Base-by-base conservation (phyloP, 306 rosid species). In the Cercis canadensis region DNA sequence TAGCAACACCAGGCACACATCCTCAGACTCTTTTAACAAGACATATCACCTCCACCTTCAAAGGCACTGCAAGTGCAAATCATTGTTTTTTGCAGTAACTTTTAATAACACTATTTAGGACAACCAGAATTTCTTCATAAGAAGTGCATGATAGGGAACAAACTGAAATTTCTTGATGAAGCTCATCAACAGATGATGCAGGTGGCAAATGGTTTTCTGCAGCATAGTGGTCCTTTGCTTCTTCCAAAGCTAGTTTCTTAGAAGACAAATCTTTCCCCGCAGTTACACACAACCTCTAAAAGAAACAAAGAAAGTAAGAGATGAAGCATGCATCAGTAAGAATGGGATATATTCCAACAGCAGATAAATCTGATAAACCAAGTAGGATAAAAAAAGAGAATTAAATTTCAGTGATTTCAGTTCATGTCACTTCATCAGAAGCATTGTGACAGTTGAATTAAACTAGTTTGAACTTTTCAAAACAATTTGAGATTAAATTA, bases 91-190 rank as follows among this genome's bases (percentile, higher is more conserved):
- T 69, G 31, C 12, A 45, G 47, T 17, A 13, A 67, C 19, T 67
- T 40, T 47, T 62, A 55, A 36, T 66, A 17, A 33, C 59, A 60
- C 61, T 52, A 15, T 69, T 17, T 39, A 46, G 57, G 62, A 78
- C 41, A 59, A 69, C 69, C 59, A 43, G 63, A 65, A 55, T 57
- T 67, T 63, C 41, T 5, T 45, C 24, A 44, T 43, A 39, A 69
- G 53, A 55, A 31, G 64, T 34, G 33, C 65, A 57, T 62, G 37
- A 40, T 18, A 56, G 65, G 60, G 63, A 81, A 81, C 96, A 73
- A 57, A 93, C 98, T 67, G 89, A 81, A 75, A 90, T 85, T 54
- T 89, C 97, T 77, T 73, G 85, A 72, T 65, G 72, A 60, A 88
- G 83, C 78, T 90, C 98, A 57, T 85, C 92, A 72, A 78, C 90